Evolutionary conservation across 345 rosid genomes (phyloP), one percentile per base, ranked within the genome.

Genomic region (Viola odorata): DNA sequence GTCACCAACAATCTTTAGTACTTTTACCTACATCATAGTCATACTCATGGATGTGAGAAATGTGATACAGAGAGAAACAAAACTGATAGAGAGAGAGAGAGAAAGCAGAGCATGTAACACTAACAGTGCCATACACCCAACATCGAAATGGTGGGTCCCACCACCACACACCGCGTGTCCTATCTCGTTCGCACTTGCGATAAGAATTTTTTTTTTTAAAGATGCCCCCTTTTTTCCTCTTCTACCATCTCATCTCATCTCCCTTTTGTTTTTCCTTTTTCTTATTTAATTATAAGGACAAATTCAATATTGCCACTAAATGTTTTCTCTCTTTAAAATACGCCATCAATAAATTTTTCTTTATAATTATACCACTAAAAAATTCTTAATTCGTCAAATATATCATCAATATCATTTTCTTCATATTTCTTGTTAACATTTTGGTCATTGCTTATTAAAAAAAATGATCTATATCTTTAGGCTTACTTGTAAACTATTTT

Each of bases 141-240:
- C 52, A 15, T 32, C 12, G 38, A 52, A 58, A 44, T 13, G 69
- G 68, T 47, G 64, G 73, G 73, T 38, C 62, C 69, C 13, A 8
- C 16, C 13, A 23, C 0, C 55, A 69, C 53, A 38, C 65, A 45
- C 65, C 17, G 63, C 66, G 51, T 61, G 65, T 54, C 49, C 32
- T 23, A 23, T 68, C 39, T 61, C 66, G n/a, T 68, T 68, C 61
- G 42, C 72, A 50, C 57, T 57, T 47, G 13, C 63, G 15, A 55
- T 56, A 23, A 32, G 13, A 3, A 44, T 44, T 12, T 44, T 12
- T 4, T 12, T 4, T 4, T 12, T 12, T 37, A 45, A 55, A 47
- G 56, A 68, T 60, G 66, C 61, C 16, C 7, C 3, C 7, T 13
- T 0, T 14, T 61, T 36, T 14, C 41, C 32, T 23, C 32, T 23